Evolutionary conservation across 805 yeast genomes (phyloP).

Genomic region (Myxozyma neotropica): DNA sequence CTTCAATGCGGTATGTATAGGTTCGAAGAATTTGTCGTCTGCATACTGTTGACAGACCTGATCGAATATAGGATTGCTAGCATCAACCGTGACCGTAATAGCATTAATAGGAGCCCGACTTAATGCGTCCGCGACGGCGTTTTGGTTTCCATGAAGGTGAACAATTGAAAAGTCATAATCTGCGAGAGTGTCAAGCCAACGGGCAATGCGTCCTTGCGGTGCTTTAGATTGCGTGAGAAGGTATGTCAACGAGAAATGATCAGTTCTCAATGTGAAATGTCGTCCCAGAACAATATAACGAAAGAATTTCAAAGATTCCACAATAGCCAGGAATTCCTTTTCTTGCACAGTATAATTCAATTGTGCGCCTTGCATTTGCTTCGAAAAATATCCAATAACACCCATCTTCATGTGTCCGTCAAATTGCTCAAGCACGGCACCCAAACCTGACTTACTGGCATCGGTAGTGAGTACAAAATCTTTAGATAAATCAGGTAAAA

Average conservation of each 20-base stretch:
- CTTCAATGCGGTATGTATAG: neutral
- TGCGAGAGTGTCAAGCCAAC: constrained; percentile 26
- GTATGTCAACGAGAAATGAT: constrained; percentile 12
- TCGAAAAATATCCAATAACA: constrained; percentile 20
- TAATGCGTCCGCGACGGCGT: constrained; percentile 33
- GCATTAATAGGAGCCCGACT: neutral
- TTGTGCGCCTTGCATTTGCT: constrained; percentile 12
- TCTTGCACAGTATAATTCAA: constrained; percentile 23
- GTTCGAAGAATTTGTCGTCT: constrained; percentile 1
- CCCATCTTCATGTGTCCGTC: neutral
- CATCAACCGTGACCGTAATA: neutral
- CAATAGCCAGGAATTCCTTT: constrained; percentile 25
- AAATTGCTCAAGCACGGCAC: constrained; percentile 29
- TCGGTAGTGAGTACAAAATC: constrained; percentile 24
- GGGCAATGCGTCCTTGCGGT: constrained; percentile 20
- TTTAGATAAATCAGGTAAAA: constrained; percentile 5
- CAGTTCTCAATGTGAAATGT: constrained; percentile 17
- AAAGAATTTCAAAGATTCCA: constrained; percentile 19
- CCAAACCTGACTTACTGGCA: constrained; percentile 18
- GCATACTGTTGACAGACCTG: too few relatives aligned
- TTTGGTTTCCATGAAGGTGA: constrained; percentile 13
- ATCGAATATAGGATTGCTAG: too few relatives aligned
- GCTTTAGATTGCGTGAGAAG: constrained; percentile 10
- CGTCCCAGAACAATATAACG: constrained; percentile 15
- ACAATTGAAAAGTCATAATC: constrained; percentile 23